A percentile compares a stretch with the other conserved stretches of the same genome.
Conservation (phyloP, 75 land plant genomes). For the Cryptomeria japonica region DNA sequence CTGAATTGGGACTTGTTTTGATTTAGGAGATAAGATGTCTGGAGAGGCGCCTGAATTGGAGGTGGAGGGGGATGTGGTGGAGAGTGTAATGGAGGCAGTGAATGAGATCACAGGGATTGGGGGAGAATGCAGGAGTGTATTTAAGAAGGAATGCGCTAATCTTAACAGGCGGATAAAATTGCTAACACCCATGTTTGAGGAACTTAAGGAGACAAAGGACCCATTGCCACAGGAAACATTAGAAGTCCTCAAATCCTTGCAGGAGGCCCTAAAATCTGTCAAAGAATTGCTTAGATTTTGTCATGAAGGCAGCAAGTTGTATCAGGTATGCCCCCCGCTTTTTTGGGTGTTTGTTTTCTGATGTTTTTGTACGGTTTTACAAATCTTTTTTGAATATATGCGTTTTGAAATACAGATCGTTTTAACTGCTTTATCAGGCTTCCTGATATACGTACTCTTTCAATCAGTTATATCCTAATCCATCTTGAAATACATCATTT, state of each 20-base stretch:
- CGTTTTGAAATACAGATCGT: neutral
- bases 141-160: constrained; percentile 67
- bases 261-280: constrained; percentile 47
- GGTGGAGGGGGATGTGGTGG: constrained; percentile 16
- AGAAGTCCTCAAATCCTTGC: constrained; percentile 26
- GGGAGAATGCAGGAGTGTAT: constrained; percentile 48
- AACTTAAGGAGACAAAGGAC: constrained; percentile 48
- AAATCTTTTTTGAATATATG: neutral
- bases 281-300: constrained; percentile 65
- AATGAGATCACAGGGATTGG: constrained; percentile 33
- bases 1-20: constrained; percentile 16
- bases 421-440: too few relatives aligned
- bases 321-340: constrained; percentile 37
- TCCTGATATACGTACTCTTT: too few relatives aligned
- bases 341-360: neutral
- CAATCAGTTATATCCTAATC: neutral
- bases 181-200: constrained; percentile 79
- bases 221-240: constrained; percentile 19
- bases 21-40: constrained; percentile 13
- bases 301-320: constrained; percentile 76
- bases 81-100: constrained; percentile 33
- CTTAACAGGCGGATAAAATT: constrained; percentile 75
- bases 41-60: constrained; percentile 19
- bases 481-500: neutral
- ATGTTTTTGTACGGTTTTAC: neutral